Conservation (phyloP, 2,329 filamentous ascomycete genomes). For the Sclerotinia nivalis region DNA sequence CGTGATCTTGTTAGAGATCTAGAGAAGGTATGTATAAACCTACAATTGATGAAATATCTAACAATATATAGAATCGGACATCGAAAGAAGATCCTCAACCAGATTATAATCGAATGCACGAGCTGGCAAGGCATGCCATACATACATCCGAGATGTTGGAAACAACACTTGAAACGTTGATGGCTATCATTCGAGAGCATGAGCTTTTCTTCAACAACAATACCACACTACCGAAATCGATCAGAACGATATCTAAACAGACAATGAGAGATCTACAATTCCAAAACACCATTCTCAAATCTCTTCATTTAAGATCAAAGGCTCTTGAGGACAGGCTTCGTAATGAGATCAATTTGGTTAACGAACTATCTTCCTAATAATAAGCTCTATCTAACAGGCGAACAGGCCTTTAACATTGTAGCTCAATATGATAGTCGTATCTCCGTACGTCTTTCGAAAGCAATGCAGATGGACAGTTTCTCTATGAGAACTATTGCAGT, state of each 20-base stretch:
- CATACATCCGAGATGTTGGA: constrained; percentile 14
- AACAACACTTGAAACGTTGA: constrained; percentile 12
- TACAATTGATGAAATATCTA: constrained; percentile 1
- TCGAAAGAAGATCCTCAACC: constrained; percentile 8
- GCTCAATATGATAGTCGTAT: constrained; percentile 18
- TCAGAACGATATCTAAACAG: background rate
- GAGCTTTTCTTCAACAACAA: background rate
- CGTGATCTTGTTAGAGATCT: constrained; percentile 15
- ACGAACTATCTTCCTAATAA: background rate
- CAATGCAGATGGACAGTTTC: constrained; percentile 24
- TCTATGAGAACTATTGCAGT: constrained; percentile 30
- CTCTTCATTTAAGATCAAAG: constrained; percentile 15
- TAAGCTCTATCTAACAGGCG: background rate
- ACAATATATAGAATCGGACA: constrained; percentile 2
- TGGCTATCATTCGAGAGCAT: constrained; percentile 14
- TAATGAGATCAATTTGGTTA: constrained; percentile 18
- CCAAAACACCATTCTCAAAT: constrained; percentile 9
- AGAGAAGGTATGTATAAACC: constrained; percentile 7
- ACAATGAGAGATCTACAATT: constrained; percentile 17
- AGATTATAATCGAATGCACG: constrained; percentile 14
- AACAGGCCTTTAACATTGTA: constrained; percentile 13
- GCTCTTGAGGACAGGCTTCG: constrained; percentile 16
- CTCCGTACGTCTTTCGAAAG: background rate
- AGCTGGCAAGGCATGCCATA: constrained; percentile 18
- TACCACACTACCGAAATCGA: background rate